A percentile compares a stretch with the other conserved stretches of the same genome.
phyloP scores from a whole-genome alignment of 1,284 basidiomycete species.

The Puccinia coronata region DNA sequence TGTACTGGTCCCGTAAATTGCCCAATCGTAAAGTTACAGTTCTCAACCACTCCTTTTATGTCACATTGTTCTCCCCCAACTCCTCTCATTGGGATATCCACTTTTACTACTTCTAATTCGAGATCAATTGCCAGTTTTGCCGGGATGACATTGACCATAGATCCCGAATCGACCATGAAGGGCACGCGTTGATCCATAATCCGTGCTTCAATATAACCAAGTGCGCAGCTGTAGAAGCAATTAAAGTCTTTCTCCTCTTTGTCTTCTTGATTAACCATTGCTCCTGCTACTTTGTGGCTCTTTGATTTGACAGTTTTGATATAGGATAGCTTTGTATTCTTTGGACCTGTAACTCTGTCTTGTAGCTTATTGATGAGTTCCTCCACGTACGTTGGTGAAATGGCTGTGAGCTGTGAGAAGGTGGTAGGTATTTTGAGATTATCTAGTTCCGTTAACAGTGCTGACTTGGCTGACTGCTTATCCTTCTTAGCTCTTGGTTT shows the following conservation, averaged over 20 bases:
- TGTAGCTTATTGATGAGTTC: neutral
- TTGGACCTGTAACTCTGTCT: neutral
- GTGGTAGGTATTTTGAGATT: slow-evolving; percentile 3
- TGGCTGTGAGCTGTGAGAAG: neutral
- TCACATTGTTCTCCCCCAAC: neutral
- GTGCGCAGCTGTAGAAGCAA: neutral
- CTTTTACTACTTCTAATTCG: slow-evolving; percentile 1
- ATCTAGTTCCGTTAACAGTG: neutral
- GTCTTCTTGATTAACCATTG: neutral
- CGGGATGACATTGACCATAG: slow-evolving; percentile 3
- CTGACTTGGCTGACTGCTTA: no score
- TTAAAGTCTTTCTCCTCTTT: neutral
- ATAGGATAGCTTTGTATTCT: neutral
- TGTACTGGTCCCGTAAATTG: neutral
- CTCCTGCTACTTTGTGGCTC: neutral
- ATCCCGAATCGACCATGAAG: neutral
- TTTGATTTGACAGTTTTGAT: neutral
- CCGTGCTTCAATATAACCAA: neutral
- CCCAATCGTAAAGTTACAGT: neutral
- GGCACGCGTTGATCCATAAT: neutral
- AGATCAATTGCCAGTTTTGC: neutral
- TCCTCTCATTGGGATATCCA: slow-evolving; percentile 6
- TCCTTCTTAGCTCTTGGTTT: no score
- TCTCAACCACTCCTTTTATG: slow-evolving; percentile 6
- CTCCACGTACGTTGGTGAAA: neutral